Base-by-base conservation (phyloP, 1,139 yeast genomes). In the Protomyces gravidus region DNA sequence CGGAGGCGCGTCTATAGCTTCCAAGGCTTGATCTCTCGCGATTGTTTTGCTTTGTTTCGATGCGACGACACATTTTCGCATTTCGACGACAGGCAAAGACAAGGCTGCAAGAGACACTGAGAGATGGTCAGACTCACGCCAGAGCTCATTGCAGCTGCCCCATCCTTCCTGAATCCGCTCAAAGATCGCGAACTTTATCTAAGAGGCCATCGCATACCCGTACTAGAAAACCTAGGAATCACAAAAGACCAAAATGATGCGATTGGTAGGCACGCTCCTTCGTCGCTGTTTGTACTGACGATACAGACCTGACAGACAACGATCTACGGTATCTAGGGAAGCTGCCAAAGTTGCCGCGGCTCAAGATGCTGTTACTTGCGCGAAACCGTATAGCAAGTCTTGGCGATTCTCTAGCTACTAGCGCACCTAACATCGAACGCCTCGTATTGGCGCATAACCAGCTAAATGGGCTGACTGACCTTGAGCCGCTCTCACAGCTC, bases 221-320 rank as follows among this genome's bases (percentile, higher is more conserved):
- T 71, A 19, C 69, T 79, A 17, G 82, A 78, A 63, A 76, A 76
- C 60, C 66, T 80, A 2, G 77, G 76, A 0, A 73, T 71, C 3
- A 67, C 78, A 1, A 40, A 62, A 61, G 83, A 80, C 64, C 69
- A 65, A 6, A 73, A 76, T 65, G 81, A 80, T 60, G 80, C 81
- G 21, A 73, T 87, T 5, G 57, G 57, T 52, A 52, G 19, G 55
- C 33, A 30, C 7, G 46, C 26, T 15, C n/a, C 15, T 26, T 11
- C 36, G 17, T 1, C 21, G 36, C 25, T 47, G 6, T 27, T 28
- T 26, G 15, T 32, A n/a, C n/a, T n/a, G n/a, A n/a, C n/a, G n/a
- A n/a, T n/a, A n/a, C n/a, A 52, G 95, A 88, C 69, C 70, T 87
- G 45, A 78, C 88, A 3, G 82, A 83, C 68, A 88, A 88, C 70